Base-by-base conservation (phyloP, 2,329 filamentous ascomycete species). In the Clarireedia monteithiana region DNA sequence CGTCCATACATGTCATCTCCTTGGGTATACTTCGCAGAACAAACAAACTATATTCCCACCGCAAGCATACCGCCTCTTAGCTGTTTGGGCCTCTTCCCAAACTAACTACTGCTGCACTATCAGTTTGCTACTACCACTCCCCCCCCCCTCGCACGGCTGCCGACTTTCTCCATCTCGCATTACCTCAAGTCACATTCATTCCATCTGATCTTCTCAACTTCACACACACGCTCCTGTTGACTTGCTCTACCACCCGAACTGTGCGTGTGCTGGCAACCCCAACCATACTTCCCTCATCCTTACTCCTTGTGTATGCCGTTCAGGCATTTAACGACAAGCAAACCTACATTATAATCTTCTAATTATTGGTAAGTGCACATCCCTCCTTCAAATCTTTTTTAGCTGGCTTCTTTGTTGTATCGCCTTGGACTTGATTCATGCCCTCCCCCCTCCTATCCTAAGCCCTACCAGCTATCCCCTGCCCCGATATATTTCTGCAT, bases 401-500 rank as follows among this genome's bases (percentile, higher is more conserved):
- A n/a, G 26, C 17, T 55, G 36, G 36, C 38, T 36, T 55, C 12
- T 20, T 23, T 55, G 30, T 12, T 26, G 42, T 45, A 34, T 24
- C 39, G 30, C n/a, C 40, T 50, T 48, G 26, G 34, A 10, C 38
- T 34, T 55, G 46, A 50, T 52, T 46, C 48, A 56, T 56, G 23
- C 30, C 47, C 47, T n/a, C 34, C 48, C 48, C 48, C 51, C 53
- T 23, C 44, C 53, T 23, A 20, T 2, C 39, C 30, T 24, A 44
- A 52, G 53, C 53, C 48, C 48, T 56, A 47, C 53, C 27, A 40
- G 48, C 53, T 46, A 50, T 51, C 20, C 53, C 53, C 48, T 56
- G 53, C 42, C 40, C 53, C 27, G 42, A 30, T 39, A 17, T 7
- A 6, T 46, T 56, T 26, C 30, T 56, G 53, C 53, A 56, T 56